These are phyloP conservation scores for Phytophthora agathidicida DNA, from an alignment of 352 stramenopile genomes.

Conservation along the genomic window DNA sequence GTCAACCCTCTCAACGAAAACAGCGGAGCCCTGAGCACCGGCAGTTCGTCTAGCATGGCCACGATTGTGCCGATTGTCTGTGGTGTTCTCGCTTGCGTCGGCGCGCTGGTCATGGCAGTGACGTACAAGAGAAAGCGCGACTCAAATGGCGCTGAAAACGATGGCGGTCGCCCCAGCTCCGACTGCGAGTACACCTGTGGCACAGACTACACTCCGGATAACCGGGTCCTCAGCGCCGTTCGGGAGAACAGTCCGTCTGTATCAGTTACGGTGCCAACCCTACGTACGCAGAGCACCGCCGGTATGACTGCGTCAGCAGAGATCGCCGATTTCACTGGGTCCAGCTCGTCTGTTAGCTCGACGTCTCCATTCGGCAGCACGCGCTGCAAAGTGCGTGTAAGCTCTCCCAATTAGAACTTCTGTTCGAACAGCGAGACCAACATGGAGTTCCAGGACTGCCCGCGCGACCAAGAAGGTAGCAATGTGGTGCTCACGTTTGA, in stretches of 20 bases:
- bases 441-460: constrained; percentile 33
- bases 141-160: not conserved
- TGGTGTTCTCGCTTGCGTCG: constrained; percentile 44
- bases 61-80: constrained; percentile 25
- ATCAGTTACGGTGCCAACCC: not conserved
- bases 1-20: constrained; percentile 24
- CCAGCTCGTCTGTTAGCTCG: constrained; percentile 17
- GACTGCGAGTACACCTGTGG: constrained; percentile 38
- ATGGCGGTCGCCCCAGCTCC: constrained; percentile 7
- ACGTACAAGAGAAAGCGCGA: constrained; percentile 49
- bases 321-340: constrained; percentile 23
- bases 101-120: constrained; percentile 42
- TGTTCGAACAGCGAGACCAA: constrained; percentile 31
- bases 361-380: constrained; percentile 32
- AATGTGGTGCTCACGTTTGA: constrained; percentile 38
- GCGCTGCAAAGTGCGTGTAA: constrained; percentile 30
- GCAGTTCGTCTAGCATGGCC: constrained; percentile 4
- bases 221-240: constrained; percentile 16
- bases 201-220: constrained; percentile 34
- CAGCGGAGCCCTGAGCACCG: not conserved
- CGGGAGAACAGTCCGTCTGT: constrained; percentile 8
- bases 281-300: not conserved
- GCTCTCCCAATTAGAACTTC: constrained; percentile 27
- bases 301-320: constrained; percentile 1
- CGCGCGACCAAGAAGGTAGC: constrained; percentile 19